Evolutionary conservation across 1,139 yeast genomes (phyloP), one percentile per base, ranked within the genome.

Genomic region (Yueomyces sp.): DNA sequence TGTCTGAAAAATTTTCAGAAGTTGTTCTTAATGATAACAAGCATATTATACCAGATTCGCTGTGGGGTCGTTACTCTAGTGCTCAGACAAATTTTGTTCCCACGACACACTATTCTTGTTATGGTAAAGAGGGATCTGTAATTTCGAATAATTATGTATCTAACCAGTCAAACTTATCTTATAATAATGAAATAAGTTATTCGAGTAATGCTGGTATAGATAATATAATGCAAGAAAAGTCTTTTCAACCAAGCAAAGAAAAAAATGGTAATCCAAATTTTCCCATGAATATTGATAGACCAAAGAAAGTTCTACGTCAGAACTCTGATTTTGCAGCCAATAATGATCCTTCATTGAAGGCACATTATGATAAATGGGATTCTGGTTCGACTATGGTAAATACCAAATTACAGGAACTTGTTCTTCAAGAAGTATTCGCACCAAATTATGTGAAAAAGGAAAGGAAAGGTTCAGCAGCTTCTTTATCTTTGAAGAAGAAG

Each of bases 21-120:
- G 96, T 89, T 26, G 80, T 83, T 3, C 68, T 89, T 38, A 87
- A 85, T 58, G 96, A 87, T 57, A 87, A 87, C 60, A 79, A 76
- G 50, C 97, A 87, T 59, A 87, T 87, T 43, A 79, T 87, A 38
- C 96, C 96, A 0, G 82, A 79, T 48, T 76, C 85, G 2, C 62
- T 86, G 47, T 75, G 87, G 75, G 70, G 69, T 46, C 75, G 74
- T 42, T 81, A 78, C 55, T 72, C 81, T 2, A 55, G 57, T 27
- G 71, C 81, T 6, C 82, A 84, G 26, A 70, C 72, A 4, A 9
- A 33, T 11, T 33, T 6, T 33, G n/a, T 11, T 6, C 35, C 35
- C 9, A 72, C 74, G n/a, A 53, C 58, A 7, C 60, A 63, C 4
- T 55, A 60, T 4, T 56, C 57, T 41, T 52, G n/a, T 32, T 31